Evolutionary conservation across 2,329 filamentous ascomycete species (phyloP), one percentile per base, ranked within the genome.

Genomic region (Alternaria sp.): DNA sequence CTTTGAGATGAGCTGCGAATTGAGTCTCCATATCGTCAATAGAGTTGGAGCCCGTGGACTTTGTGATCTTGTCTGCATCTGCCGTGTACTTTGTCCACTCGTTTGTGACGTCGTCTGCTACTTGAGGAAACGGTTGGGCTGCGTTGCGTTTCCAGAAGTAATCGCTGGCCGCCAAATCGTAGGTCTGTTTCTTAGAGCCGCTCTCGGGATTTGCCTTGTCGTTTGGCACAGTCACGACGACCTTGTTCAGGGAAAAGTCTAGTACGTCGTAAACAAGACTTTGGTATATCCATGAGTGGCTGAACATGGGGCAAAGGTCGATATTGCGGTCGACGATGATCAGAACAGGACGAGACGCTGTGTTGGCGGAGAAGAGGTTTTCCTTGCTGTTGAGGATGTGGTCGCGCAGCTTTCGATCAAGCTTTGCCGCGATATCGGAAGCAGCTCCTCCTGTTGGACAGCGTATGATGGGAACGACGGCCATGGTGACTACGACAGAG

Each of bases 121-220:
- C 54, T n/a, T 58, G 51, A 28, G 59, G 54, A 40, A 58, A 61
- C 6, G 59, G 59, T n/a, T 48, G 85, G 8, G 91, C 88, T 1
- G 95, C 92, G 77, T 99, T 98, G 77, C 93, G 93, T 63, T 90
- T 87, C 95, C 95, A 99, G 82, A 99, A 99, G 79, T 96, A 98
- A 79, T 99, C 95, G 66, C 88, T 95, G 30, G 92, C 86, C 32
- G 88, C 94, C 41, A 99, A 83, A 73, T 99, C 95, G 74, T 98
- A 99, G 0, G 91, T 87, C 78, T 94, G 94, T 78, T 95, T 97
- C 1, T 89, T 89, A n/a, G 84, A 86, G 0, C 91, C 91, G 75
- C 90, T 94, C 28, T 86, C 83, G 0, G 90, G 89, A 66, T 92
- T 90, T 40, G 85, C 85, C 65, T 96, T 92, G 64, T 98, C 94